Evolutionary conservation across 441 rosid species (phyloP), one percentile per base, ranked within the genome.

Genomic region (Isatis lusitanica): DNA sequence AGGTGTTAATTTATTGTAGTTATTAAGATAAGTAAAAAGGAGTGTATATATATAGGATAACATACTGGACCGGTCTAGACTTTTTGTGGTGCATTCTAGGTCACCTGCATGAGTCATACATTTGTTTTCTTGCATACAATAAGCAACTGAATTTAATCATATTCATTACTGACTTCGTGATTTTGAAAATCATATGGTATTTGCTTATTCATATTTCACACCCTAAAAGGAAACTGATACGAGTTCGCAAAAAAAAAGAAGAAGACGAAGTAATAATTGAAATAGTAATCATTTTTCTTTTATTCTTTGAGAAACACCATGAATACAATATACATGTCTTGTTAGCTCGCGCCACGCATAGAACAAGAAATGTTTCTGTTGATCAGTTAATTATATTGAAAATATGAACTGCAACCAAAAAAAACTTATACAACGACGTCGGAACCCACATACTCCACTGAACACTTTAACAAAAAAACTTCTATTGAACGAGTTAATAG

Each of bases 181-280:
- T 66, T 66, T 59, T 66, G 68, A 50, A 36, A 66, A 50, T 66
- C 73, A 66, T 74, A 39, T 18, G 18, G 16, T 73, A 66, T 73
- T 57, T 65, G 60, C 26, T 57, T 31, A 16, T 13, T 26, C 36
- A 47, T 46, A 65, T 57, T 55, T 56, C 35, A 73, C 47, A 12
- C 38, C 1, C 4, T 21, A 21, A 21, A 21, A 33, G 16, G 6
- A 46, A 21, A 46, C 56, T n/a, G 24, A 15, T 35, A 26, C 35
- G 46, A 46, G 6, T 16, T 56, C 6, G n/a, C 39, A 16, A 73
- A 46, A 44, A 3, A 36, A 59, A n/a, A n/a, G n/a, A 47, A n/a
- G 1, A 24, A 26, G 28, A 26, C 1, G 28, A 8, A 5, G 50
- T 47, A 65, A 73, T 73, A 18, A 43, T 53, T 53, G 17, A 15